Percentiles rank a stretch among this genome's conserved stretches.
These are phyloP conservation scores for Russula sp. DNA, from an alignment of 768 basidiomycete genomes.

Conservation along the genomic window DNA sequence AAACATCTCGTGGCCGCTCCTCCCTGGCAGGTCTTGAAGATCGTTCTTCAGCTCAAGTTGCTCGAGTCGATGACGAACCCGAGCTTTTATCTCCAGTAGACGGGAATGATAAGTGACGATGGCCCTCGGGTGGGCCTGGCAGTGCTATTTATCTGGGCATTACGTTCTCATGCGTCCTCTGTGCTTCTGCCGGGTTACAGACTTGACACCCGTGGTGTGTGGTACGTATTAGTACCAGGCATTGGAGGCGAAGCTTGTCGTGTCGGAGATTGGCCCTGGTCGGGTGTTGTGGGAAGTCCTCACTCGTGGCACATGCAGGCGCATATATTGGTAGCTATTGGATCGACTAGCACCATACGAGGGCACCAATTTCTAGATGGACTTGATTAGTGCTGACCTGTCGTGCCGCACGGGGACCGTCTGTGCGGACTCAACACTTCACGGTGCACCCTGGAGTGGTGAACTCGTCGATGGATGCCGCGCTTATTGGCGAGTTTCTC, in stretches of 20 bases:
- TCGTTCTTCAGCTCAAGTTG: conserved; percentile 26
- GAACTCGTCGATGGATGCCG: conserved; percentile 51
- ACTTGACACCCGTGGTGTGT: neutral
- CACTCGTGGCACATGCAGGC: conserved; percentile 49
- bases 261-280: conserved; percentile 37
- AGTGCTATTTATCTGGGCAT: conserved; percentile 78
- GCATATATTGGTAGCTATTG: conserved; percentile 66
- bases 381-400: conserved; percentile 52
- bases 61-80: conserved; percentile 48
- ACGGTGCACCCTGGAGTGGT: conserved; percentile 64
- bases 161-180: conserved; percentile 56
- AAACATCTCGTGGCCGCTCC: conserved; percentile 43
- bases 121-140: conserved; percentile 78
- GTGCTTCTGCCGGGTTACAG: neutral
- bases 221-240: conserved; percentile 46
- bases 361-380: conserved; percentile 68
- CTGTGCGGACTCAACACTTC: conserved; percentile 43
- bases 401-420: conserved; percentile 36
- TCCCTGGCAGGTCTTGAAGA: conserved; percentile 38
- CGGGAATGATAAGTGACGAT: conserved; percentile 55
- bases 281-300: conserved; percentile 79
- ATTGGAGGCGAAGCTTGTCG: conserved; percentile 45
- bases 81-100: conserved; percentile 46
- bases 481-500: conserved; percentile 38
- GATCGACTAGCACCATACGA: conserved; percentile 60